Evolutionary conservation across 768 basidiomycete genomes (phyloP), one percentile per base, ranked within the genome.

Genomic region (Tephrocybe sp.): DNA sequence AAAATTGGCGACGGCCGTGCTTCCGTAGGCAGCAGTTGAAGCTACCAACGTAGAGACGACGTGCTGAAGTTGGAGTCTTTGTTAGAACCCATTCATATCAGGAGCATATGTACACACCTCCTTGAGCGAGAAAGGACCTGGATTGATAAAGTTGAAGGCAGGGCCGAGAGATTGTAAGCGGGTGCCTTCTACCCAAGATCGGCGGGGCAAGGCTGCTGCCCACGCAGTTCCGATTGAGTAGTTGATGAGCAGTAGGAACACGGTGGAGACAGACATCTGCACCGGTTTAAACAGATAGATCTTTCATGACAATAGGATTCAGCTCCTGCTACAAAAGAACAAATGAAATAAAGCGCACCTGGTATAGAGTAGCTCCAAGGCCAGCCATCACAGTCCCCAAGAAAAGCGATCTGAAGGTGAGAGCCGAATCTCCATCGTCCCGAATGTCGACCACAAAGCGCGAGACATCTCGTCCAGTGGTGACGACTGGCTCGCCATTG

Each of bases 231-330:
- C 82, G n/a, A 73, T 53, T 4, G 73, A 68, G 59, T 81, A 84
- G 25, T 72, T 74, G 39, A 83, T 57, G 36, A 86, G 68, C 11
- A 83, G 65, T 15, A 84, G 60, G 65, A 84, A 86, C 11, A 84
- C 79, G 0, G 77, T 72, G 2, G 79, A 80, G 15, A 83, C 78
- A 0, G 63, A 41, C 53, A 75, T 70, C 51, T 76, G 69, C 3
- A 81, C 63, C 0, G 84, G 84, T 59, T 86, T 84, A 64, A 82
- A 83, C 4, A 72, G 44, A 58, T 82, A 83, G 27, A 84, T 80
- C 81, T 83, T 13, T 13, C 16, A 38, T 15, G 40, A 45, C 41
- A 24, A 31, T 9, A 25, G 2, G 3, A 16, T 15, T 26, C 13
- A 54, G 39, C n/a, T n/a, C n/a, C n/a, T n/a, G n/a, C n/a, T n/a